These are phyloP conservation scores for Pseudomassariella vexata DNA, from an alignment of 2,329 filamentous ascomycete genomes.

Conservation along the genomic window DNA sequence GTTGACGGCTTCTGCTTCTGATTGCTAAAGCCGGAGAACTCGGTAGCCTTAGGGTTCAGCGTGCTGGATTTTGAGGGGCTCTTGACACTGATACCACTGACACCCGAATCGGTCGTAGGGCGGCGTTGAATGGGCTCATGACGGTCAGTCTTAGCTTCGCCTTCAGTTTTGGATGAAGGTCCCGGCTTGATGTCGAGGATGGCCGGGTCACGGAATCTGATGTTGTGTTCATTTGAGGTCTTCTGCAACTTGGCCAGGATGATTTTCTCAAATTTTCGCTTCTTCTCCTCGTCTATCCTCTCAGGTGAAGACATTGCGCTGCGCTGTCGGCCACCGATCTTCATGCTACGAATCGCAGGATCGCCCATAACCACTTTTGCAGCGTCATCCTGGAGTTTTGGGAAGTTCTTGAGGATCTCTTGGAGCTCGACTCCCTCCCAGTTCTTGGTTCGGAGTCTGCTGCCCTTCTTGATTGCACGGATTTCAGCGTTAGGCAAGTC, in stretches of 20 bases:
- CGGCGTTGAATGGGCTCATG: too few species aligned
- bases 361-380: too few species aligned
- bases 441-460: slow-evolving; percentile 10
- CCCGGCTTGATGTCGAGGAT: too few species aligned
- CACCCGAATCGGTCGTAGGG: too few species aligned
- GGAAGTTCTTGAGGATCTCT: too few species aligned
- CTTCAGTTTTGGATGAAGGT: neutral
- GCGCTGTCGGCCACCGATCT: too few species aligned
- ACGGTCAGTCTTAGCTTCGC: too few species aligned
- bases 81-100: slow-evolving; percentile 1
- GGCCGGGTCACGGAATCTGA: too few species aligned
- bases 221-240: too few species aligned
- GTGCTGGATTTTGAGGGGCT: slow-evolving; percentile 8
- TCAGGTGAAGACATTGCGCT: neutral
- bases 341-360: too few species aligned
- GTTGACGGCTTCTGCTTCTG: slow-evolving; percentile 1
- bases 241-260: too few species aligned
- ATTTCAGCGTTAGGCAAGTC: slow-evolving; percentile 10
- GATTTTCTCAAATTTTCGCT: neutral
- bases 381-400: too few species aligned
- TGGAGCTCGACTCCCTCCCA: slow-evolving; percentile 12
- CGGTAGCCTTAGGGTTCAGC: slow-evolving; percentile 19
- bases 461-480: slow-evolving; percentile 11
- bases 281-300: neutral
- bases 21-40: slow-evolving; percentile 12